These are phyloP conservation scores for Aspergillus hortae DNA, from an alignment of 2,329 filamentous ascomycete genomes.

Conservation along the genomic window DNA sequence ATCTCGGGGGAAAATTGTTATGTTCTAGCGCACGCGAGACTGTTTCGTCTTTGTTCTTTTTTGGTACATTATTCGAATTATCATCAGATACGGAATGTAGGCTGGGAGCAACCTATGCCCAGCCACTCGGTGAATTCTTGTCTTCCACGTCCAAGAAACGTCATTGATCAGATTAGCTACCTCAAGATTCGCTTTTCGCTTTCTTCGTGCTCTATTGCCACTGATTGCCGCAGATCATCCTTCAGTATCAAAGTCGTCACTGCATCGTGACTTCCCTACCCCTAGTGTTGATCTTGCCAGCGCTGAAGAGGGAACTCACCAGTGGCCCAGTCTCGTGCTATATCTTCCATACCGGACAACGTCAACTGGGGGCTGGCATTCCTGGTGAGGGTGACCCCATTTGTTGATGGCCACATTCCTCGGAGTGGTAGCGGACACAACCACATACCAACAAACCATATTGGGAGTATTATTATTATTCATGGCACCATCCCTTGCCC, in stretches of 20 bases:
- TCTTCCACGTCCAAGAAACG: not conserved
- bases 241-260: not conserved
- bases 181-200: not conserved
- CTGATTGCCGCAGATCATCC: not conserved
- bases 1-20: not conserved
- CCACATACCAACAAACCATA: slow-evolving; percentile 17
- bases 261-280: not conserved
- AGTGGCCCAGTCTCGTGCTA: not conserved
- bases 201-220: not conserved
- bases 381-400: slow-evolving; percentile 6
- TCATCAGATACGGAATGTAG: slow-evolving; percentile 15
- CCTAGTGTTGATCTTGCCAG: not conserved
- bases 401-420: slow-evolving; percentile 17
- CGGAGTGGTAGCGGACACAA: slow-evolving; percentile 11
- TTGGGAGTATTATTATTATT: slow-evolving; percentile 10
- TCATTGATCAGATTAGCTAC: not conserved
- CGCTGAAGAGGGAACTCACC: not conserved
- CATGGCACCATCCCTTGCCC: slow-evolving; percentile 7
- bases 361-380: slow-evolving; percentile 13
- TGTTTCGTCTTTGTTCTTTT: slow-evolving; percentile 1
- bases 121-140: slow-evolving; percentile 7
- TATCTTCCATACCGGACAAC: slow-evolving; percentile 17
- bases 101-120: slow-evolving; percentile 5
- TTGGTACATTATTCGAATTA: not conserved
- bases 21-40: not conserved